Percentiles rank a stretch among this genome's conserved stretches.
Conservation (phyloP, 257 asterid species). For the Solanum piurae region DNA sequence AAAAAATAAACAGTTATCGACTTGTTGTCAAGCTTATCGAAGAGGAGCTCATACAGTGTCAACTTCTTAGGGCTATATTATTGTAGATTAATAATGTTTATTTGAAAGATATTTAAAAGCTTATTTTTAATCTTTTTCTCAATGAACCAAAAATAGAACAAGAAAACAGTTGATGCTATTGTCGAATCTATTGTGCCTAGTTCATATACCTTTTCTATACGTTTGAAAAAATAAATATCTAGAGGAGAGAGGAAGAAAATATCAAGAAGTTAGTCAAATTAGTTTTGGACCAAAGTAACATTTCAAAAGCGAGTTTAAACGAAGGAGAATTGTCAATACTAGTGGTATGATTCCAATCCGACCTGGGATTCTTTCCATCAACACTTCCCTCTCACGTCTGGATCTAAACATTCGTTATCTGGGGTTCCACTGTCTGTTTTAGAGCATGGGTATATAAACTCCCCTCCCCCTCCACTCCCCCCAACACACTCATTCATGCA, state of each 20-base stretch:
- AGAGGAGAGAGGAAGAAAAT: not conserved
- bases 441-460: not conserved
- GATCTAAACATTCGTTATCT: too few relatives aligned
- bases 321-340: too few relatives aligned
- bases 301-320: not conserved
- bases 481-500: too few relatives aligned
- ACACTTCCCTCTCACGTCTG: not conserved
- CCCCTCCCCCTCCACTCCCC: too few relatives aligned
- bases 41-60: not conserved
- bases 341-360: too few relatives aligned
- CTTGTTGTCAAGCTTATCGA: not conserved
- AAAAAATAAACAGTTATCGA: not conserved
- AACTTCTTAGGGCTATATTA: not conserved
- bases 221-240: not conserved
- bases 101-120: not conserved
- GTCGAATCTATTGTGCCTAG: not conserved
- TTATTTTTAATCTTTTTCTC: not conserved
- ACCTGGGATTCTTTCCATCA: not conserved
- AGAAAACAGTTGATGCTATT: not conserved
- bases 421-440: not conserved
- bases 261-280: not conserved
- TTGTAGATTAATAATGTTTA: not conserved
- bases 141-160: not conserved
- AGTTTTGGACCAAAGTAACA: not conserved
- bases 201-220: not conserved